Base-by-base conservation (phyloP, 1,284 basidiomycete species). In the Trichosporon sp. region DNA sequence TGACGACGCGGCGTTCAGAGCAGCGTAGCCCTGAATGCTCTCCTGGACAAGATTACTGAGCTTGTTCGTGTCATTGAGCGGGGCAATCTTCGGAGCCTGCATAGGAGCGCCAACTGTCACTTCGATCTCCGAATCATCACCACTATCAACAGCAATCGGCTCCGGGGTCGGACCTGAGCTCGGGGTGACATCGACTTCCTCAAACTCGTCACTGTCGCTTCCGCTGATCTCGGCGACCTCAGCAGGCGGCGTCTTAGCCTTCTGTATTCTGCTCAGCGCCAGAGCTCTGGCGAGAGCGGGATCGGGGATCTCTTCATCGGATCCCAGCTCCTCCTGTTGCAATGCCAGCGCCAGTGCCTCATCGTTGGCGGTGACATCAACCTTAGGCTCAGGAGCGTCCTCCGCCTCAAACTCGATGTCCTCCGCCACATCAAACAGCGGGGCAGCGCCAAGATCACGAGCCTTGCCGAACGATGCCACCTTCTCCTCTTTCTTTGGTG, bases 401-500 rank as follows among this genome's bases (percentile, higher is more conserved):
- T 63, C 32, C 1, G 79, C 79, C 2, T 75, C 64, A 4, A 81
- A 69, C 3, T 66, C 70, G 61, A 72, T 68, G 1, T 87, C 86
- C 1, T 87, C 87, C 31, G 88, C 87, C 0, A 85, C 74, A 2
- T 87, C 87, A 76, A 93, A 92, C 48, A 91, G 82, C 0, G 88
- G 86, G 26, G 84, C 80, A 1, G 85, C 78, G 1, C 71, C 76
- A 1, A 76, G 70, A 37, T 64, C 59, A 11, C 79, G 73, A 8
- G 75, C 56, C 2, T 71, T 75, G 11, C 81, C 83, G 37, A 83
- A 82, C 10, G 78, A 71, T 59, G 75, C 78, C 16, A 81, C 76
- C 3, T 75, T 73, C 1, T 81, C 67, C 66, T 80, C 80, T 14
- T 37, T 37, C 32, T 63, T 63, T 38, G 75, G 81, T 73, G 85